phyloP scores from a whole-genome alignment of 805 yeast species.

The Jamesozyma lodderae region DNA sequence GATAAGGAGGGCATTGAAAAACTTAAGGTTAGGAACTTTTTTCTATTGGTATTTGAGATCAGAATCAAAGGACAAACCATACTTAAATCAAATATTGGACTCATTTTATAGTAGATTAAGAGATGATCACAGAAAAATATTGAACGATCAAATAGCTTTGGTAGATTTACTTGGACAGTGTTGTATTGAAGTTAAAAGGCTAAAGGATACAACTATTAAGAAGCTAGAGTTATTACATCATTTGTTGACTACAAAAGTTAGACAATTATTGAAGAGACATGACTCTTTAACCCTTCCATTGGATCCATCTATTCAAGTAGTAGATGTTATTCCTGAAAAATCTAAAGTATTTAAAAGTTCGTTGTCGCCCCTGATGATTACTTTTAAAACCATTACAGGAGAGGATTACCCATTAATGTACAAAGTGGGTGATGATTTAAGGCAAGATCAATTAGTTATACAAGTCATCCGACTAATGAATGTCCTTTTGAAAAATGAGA shows the following conservation, averaged over 20 bases:
- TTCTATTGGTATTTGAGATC: slow-evolving; percentile 90
- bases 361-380: slow-evolving; percentile 76
- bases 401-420: slow-evolving; percentile 72
- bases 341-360: slow-evolving; percentile 87
- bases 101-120: slow-evolving; percentile 35
- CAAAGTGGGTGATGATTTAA: slow-evolving; percentile 86
- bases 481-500: slow-evolving; percentile 75
- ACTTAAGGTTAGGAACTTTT: slow-evolving; percentile 63
- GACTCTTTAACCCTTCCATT: slow-evolving; percentile 65
- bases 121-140: slow-evolving; percentile 17
- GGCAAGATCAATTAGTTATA: slow-evolving; percentile 95
- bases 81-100: slow-evolving; percentile 39
- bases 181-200: slow-evolving; percentile 52
- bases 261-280: slow-evolving; percentile 30
- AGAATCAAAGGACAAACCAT: slow-evolving; percentile 63
- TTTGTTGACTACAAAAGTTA: slow-evolving; percentile 31
- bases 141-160: slow-evolving; percentile 58
- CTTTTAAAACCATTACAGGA: slow-evolving; percentile 52
- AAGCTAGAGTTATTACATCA: slow-evolving; percentile 61
- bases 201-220: slow-evolving; percentile 68
- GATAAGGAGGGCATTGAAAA: slow-evolving; percentile 58
- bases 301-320: slow-evolving; percentile 67
- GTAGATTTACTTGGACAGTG: slow-evolving; percentile 56
- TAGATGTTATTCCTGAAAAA: slow-evolving; percentile 71
- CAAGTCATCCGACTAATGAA: slow-evolving; percentile 91